Evolutionary conservation across 306 rosid genomes (phyloP), one percentile per base, ranked within the genome.

Genomic region (Ochetophila trinervis): DNA sequence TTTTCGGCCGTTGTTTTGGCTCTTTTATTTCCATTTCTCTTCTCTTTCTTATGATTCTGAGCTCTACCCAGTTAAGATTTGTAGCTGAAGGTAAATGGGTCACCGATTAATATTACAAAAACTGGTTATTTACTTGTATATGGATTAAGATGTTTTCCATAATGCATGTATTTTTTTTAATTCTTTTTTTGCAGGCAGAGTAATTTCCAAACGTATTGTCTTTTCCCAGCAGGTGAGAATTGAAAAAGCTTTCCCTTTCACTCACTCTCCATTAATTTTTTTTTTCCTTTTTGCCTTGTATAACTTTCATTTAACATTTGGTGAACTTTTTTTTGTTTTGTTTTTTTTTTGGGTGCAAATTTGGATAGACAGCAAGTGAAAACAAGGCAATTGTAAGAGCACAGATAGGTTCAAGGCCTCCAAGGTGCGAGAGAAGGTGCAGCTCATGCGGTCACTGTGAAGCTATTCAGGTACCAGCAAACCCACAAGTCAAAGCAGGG

Each of bases 361-460:
- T 58, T 72, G 67, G 68, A 68, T 54, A 88, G 96, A 59, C 21
- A 24, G 77, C 54, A 27, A 37, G 18, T 74, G 93, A 83, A 66
- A 86, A 74, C 0, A 85, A 87, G 64, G 66, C 57, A 22, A 68
- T 75, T 56, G 32, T 85, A 47, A 85, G 95, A 68, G 89, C 84
- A 15, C 80, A 45, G 65, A 81, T 92, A 65, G 97, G 97, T 1
- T 93, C 95, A 53, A 90, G 88, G 78, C 97, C 99, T 40, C 99
- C 99, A 51, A 89, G 78, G 64, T 92, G 98, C 62, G 96, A 85
- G 61, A 79, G 85, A 79, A 87, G 90, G 60, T 92, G 98, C 67
- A 79, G 80, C 57, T 77, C 88, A 37, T 92, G 96, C 59, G 84
- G 64, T 6, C 90, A 79, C 48, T 92, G 98, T 60, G 91, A 85